phyloP scores from a whole-genome alignment of 805 yeast genomes.

The Saccharomycopsis olivae region DNA sequence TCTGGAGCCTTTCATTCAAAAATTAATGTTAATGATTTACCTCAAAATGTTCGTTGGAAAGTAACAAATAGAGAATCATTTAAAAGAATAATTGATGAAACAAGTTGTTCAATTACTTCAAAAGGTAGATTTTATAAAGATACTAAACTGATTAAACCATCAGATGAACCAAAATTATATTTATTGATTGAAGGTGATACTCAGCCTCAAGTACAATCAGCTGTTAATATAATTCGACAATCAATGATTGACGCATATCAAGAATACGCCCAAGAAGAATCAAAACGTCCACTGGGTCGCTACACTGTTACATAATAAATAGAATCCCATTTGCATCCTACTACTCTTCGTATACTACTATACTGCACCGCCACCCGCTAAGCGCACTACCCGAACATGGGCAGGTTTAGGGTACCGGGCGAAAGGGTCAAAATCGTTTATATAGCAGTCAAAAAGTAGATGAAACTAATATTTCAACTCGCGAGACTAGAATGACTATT shows the following conservation, averaged over 20 bases:
- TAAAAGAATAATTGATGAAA: constrained; percentile 53
- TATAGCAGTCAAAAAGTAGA: no score
- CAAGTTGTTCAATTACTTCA: constrained; percentile 68
- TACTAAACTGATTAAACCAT: constrained; percentile 41
- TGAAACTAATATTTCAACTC: no score
- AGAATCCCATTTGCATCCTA: not conserved
- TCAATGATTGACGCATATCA: constrained; percentile 14
- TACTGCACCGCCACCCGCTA: no score
- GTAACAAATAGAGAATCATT: constrained; percentile 60
- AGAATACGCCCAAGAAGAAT: constrained; percentile 5
- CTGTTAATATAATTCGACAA: constrained; percentile 14
- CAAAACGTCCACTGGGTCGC: not conserved
- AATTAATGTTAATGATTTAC: constrained; percentile 73
- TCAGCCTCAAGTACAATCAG: constrained; percentile 12
- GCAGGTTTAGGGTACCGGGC: no score
- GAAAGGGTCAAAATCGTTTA: no score
- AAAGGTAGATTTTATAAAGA: constrained; percentile 66
- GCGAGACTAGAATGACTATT: no score
- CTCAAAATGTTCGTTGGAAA: constrained; percentile 70
- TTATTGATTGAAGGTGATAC: constrained; percentile 65
- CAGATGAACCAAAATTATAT: constrained; percentile 65
- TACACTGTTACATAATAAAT: constrained; percentile 6
- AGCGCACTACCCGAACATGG: no score
- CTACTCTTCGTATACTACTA: no score
- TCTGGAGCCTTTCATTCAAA: constrained; percentile 49